phyloP scores from a whole-genome alignment of 495 filamentous ascomycete species.

The Trichoderma orchidacearum region DNA sequence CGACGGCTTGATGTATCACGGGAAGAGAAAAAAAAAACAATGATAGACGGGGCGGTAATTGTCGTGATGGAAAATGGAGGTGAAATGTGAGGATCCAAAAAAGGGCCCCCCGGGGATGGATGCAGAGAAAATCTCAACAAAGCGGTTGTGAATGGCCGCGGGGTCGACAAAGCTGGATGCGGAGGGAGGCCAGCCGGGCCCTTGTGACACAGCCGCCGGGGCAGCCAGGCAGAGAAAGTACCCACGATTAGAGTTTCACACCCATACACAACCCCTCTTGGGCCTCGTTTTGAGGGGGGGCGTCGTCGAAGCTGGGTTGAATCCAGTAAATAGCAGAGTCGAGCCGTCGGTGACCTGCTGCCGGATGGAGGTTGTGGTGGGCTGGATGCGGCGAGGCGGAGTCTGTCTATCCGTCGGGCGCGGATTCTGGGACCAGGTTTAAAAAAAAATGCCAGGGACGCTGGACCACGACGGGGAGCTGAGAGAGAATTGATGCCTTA shows the following conservation, averaged over 20 bases:
- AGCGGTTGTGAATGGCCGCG: background rate
- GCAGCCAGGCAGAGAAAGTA: background rate
- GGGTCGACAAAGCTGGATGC: background rate
- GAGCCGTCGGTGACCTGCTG: too few species aligned
- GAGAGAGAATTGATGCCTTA: too few species aligned
- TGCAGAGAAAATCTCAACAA: background rate
- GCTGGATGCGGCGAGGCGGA: conserved; percentile 1
- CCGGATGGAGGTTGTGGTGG: background rate
- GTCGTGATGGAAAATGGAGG: background rate
- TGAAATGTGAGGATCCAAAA: too few species aligned
- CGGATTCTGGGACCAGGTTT: background rate
- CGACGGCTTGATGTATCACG: background rate
- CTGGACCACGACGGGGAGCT: too few species aligned
- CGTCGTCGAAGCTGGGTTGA: background rate
- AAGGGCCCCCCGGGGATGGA: background rate
- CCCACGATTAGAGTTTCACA: conserved; percentile 1
- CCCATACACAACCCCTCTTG: background rate
- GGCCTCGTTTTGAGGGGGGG: background rate
- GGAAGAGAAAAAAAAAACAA: background rate
- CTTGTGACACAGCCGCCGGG: background rate
- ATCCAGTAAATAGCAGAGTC: too few species aligned
- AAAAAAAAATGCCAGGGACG: too few species aligned
- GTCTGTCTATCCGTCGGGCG: background rate
- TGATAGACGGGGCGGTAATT: background rate
- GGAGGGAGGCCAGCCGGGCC: background rate